A percentile compares a stretch with the other conserved stretches of the same genome.
phyloP scores from a whole-genome alignment of 2,329 filamentous ascomycete species.

The Diplocarpon rosae region DNA sequence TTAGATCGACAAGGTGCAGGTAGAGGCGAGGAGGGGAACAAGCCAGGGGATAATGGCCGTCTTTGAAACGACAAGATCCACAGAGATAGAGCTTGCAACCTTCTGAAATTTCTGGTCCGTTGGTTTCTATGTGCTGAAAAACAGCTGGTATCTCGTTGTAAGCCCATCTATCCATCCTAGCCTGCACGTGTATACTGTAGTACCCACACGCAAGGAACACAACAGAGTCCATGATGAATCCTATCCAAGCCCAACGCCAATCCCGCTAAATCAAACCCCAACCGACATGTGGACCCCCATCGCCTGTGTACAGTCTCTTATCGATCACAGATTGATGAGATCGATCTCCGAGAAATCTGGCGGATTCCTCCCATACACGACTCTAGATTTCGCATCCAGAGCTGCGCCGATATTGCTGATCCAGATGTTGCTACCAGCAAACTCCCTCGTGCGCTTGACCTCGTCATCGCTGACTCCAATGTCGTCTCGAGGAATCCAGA shows the following conservation, averaged over 20 bases:
- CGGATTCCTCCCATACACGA: conserved; percentile 75
- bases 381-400: conserved; percentile 70
- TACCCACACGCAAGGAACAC: conserved; percentile 3
- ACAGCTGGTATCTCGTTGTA: conserved; percentile 1
- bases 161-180: background rate
- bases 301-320: no score
- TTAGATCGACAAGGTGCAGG: no score
- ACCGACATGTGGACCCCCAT: background rate
- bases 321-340: conserved; percentile 59
- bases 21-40: no score
- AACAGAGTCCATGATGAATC: background rate
- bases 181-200: conserved; percentile 1
- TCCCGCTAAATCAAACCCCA: conserved; percentile 8
- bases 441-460: conserved; percentile 63
- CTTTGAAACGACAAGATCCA: no score
- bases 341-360: conserved; percentile 86
- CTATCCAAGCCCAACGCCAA: conserved; percentile 4
- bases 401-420: conserved; percentile 90
- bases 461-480: conserved; percentile 88
- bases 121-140: background rate
- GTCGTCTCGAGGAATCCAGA: conserved; percentile 91
- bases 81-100: no score
- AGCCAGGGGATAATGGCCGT: no score
- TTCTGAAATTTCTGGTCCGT: background rate
- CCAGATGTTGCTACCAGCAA: conserved; percentile 53